Base-by-base conservation (phyloP, 139 green algal genomes). In the Eudorina sp. region DNA sequence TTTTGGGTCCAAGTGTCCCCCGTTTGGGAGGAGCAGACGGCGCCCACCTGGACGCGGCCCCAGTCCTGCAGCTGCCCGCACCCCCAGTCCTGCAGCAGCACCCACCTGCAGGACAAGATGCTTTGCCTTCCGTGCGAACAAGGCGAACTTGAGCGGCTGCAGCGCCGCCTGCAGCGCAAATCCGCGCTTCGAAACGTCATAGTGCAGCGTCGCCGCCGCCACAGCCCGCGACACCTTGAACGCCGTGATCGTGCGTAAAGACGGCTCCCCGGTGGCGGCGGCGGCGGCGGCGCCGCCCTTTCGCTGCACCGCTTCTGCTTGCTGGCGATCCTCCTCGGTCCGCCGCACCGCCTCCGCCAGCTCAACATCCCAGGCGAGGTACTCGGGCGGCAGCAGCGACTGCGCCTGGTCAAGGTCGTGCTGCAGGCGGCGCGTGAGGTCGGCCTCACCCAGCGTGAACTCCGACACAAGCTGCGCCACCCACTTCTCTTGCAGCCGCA, bases 401-500 rank as follows among this genome's bases (percentile, higher is more conserved):
- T 46, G 58, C 13, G 53, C 79, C 8, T 18, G 29, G 29, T 25
- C 45, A 29, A 83, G 41, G 29, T 90, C 86, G 21, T 34, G 11
- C 27, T 45, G 36, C 70, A 91, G 80, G 41, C 68, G 55, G 18
- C 88, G 55, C 6, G 76, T 4, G 23, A 91, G 53, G 80, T 91
- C 72, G 1, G 55, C 25, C 55, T 91, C 88, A 5, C 25, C 4
- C 43, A 91, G 81, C 16, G 23, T 43, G 46, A 68, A 91, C 0
- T 55, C 53, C 5, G 41, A 31, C 41, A 91, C 70, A 23, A 88
- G 51, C 51, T 58, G 53, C 8, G 58, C 45, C 55, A 88, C 88
- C 88, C 88, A 91, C 19, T 79, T 58, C 70, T 91, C 79, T 72
- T 91, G 88, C 41, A 91, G 48, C 53, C 58, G 72, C 79, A 91